These are phyloP conservation scores for Cochlearia excelsa DNA, from an alignment of 345 rosid genomes.

Conservation along the genomic window DNA sequence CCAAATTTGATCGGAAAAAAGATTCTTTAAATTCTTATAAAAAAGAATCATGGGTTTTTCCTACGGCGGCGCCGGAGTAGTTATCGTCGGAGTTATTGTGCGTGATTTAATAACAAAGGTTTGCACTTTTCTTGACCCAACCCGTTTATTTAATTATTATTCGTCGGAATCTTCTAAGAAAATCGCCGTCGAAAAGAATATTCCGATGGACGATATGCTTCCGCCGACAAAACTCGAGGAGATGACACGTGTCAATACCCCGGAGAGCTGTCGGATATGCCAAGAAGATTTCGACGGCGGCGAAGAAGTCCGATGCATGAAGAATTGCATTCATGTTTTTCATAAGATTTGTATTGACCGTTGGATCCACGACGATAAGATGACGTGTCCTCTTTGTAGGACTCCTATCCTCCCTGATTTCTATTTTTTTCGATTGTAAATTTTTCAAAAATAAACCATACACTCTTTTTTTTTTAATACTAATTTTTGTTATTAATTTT, in stretches of 20 bases:
- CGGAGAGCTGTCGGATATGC: constrained; percentile 76
- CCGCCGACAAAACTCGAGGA: constrained; percentile 51
- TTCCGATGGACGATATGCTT: constrained; percentile 51
- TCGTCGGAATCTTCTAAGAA: neutral
- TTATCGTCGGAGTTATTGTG: constrained; percentile 27
- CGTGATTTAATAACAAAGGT: constrained; percentile 21
- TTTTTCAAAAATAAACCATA: no score
- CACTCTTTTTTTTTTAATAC: no score
- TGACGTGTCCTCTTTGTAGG: constrained; percentile 87
- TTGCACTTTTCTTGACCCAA: constrained; percentile 18
- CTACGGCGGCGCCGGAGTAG: constrained; percentile 28
- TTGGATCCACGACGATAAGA: constrained; percentile 75
- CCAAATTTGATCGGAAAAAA: neutral
- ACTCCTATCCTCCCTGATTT: constrained; percentile 63
- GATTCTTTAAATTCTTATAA: neutral
- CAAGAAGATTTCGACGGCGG: constrained; percentile 62
- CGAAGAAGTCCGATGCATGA: constrained; percentile 69
- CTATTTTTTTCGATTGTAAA: constrained; percentile 28
- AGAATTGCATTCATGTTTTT: constrained; percentile 72
- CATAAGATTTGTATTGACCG: constrained; percentile 81
- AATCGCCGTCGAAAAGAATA: neutral
- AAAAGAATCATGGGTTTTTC: constrained; percentile 24
- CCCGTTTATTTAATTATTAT: constrained; percentile 14
- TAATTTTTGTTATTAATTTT: no score
- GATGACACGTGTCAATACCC: constrained; percentile 26